Evolutionary conservation across 371 early-diverging fungal genomes (phyloP), one percentile per base, ranked within the genome.

Genomic region (Rhizopus sp.): DNA sequence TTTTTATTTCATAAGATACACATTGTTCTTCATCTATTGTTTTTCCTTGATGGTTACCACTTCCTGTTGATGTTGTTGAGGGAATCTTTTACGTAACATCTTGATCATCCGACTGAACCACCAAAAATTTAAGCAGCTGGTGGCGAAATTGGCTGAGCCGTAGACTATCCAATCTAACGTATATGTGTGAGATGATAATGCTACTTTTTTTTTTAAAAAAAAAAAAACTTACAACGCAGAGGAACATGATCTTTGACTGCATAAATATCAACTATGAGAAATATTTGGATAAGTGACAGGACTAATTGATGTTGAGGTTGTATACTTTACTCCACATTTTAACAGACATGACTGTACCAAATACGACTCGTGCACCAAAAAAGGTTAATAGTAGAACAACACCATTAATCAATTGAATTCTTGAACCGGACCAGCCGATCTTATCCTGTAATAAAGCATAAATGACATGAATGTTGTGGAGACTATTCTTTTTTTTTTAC

Each of bases 91-190:
- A n/a, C 66, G 69, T 32, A 80, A 62, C 72, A 74, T 74, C 5
- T 55, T 52, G 50, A 91, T 72, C 91, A 93, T 93, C 63, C 86
- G 80, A 32, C 68, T 66, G 69, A 92, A 92, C 93, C 94, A 94
- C 67, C 78, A 88, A 33, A 90, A 41, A 69, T 94, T 92, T 23
- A 94, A 81, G 12, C 69, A 65, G 60, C 85, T 86, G 15, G 92
- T 77, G 0, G 82, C 72, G 2, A 87, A 57, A 62, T 90, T 91
- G 47, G 85, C 85, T 6, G 61, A 60, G 3, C 82, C 77, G 66
- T 89, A 90, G 29, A 90, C 65, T 10, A 77, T 55, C 55, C 53
- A 70, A 55, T 81, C 70, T 64, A 79, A 55, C 7, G 75, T 55
- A 13, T 12, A n/a, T n/a, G 51, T 17, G 52, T 8, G 31, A 30